These are phyloP conservation scores for Prunus persica DNA, from an alignment of 306 rosid genomes.

Conservation along the genomic window Prunus_persica_NCBIv2 NC_034009.1:41687501-41688000, in stretches of 20 bases:
- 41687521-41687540: not conserved
- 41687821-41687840: conserved; percentile 92
- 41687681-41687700: conserved; percentile 85
- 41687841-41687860: conserved; percentile 83
- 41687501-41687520: not conserved
- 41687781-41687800: conserved; percentile 92
- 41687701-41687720: conserved; percentile 58
- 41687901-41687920: conserved; percentile 71
- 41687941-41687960: not conserved
- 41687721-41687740: conserved; percentile 63
- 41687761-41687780: conserved; percentile 91
- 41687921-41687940: conserved; percentile 53
- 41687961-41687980: conserved; percentile 15
- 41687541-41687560: not conserved
- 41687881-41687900: conserved; percentile 91
- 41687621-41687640: conserved; percentile 80
- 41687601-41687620: conserved; percentile 28
- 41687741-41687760: conserved; percentile 68
- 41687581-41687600: not conserved
- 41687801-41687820: conserved; percentile 92
- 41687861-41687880: conserved; percentile 96
- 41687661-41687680: conserved; percentile 82
- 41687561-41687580: not conserved
- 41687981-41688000: conserved; percentile 9
- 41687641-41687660: conserved; percentile 98